Conservation (phyloP, 306 rosid species). For the Castanea mollissima region DNA sequence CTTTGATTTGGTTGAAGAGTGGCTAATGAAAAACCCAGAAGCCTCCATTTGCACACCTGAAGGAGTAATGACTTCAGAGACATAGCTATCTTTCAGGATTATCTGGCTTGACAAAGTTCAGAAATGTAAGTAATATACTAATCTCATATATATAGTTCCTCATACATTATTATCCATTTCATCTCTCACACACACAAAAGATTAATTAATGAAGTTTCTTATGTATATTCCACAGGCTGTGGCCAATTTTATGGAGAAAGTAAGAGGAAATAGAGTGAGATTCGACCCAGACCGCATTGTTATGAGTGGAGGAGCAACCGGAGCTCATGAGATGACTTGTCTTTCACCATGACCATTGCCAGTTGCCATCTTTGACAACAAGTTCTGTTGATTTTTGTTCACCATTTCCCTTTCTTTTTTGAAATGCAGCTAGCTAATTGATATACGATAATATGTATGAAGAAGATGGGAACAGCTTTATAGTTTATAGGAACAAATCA, state of each 20-base stretch:
- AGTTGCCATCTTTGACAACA: slow-evolving; percentile 65
- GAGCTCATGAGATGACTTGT: slow-evolving; percentile 68
- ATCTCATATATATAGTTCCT: too few relatives aligned
- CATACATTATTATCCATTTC: too few relatives aligned
- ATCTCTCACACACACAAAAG: background rate
- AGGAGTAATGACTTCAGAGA: slow-evolving; percentile 57
- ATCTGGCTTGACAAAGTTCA: slow-evolving; percentile 73
- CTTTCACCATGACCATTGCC: slow-evolving; percentile 69
- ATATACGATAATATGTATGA: background rate
- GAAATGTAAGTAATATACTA: slow-evolving; percentile 46
- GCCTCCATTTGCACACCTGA: slow-evolving; percentile 80
- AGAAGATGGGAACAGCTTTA: background rate
- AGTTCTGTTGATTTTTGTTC: slow-evolving; percentile 27
- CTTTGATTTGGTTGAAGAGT: slow-evolving; percentile 54
- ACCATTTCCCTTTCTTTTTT: background rate
- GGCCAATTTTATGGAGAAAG: slow-evolving; percentile 73
- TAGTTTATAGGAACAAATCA: too few relatives aligned
- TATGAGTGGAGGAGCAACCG: slow-evolving; percentile 92
- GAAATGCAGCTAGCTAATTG: background rate
- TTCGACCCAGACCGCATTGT: slow-evolving; percentile 75
- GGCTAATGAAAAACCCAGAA: slow-evolving; percentile 54
- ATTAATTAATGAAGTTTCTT: background rate
- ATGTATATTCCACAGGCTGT: slow-evolving; percentile 49
- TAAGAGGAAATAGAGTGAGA: slow-evolving; percentile 62
- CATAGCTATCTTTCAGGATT: slow-evolving; percentile 72